Evolutionary conservation across 2,329 filamentous ascomycete genomes (phyloP).

Genomic region (Aspergillus caelatus): DNA sequence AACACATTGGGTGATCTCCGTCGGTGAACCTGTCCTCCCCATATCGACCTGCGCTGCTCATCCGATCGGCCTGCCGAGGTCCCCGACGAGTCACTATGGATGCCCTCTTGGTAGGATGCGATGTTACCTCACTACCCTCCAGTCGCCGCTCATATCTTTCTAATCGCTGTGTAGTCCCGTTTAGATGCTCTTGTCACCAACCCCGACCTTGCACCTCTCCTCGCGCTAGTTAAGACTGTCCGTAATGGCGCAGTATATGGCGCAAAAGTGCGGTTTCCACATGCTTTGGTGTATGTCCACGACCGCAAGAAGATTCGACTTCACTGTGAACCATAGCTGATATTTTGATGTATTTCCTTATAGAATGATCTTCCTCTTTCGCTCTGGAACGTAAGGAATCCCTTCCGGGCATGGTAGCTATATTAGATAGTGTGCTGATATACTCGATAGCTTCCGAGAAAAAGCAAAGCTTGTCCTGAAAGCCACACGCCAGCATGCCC

Average conservation of each 20-base stretch:
- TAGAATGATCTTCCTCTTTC: constrained; percentile 96
- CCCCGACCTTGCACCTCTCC: constrained; percentile 79
- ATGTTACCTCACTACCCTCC: not conserved
- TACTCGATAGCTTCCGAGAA: constrained; percentile 62
- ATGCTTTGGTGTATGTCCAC: constrained; percentile 76
- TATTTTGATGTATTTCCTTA: constrained; percentile 10
- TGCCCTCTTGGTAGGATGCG: constrained; percentile 33
- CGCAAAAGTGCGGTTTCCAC: constrained; percentile 95
- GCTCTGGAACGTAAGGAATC: constrained; percentile 73
- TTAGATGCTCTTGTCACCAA: constrained; percentile 79
- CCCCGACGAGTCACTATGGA: constrained; percentile 35
- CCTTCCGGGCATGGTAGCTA: constrained; percentile 21
- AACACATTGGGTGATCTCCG: constrained; percentile 1
- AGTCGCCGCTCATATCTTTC: constrained; percentile 4
- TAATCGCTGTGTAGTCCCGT: constrained; percentile 54
- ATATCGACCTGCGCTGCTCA: constrained; percentile 5
- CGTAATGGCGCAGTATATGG: constrained; percentile 98
- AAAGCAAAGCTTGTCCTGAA: constrained; percentile 78
- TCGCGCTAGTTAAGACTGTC: constrained; percentile 86
- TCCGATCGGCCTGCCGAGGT: constrained; percentile 30
- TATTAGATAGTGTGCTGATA: constrained; percentile 14
- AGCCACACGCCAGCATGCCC: constrained; percentile 87
- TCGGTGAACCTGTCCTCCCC: constrained; percentile 3
- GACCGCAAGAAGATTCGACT: not conserved
- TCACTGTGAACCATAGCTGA: constrained; percentile 17